Evolutionary conservation across 805 yeast genomes (phyloP).

Genomic region (Sungouiella thailandica): DNA sequence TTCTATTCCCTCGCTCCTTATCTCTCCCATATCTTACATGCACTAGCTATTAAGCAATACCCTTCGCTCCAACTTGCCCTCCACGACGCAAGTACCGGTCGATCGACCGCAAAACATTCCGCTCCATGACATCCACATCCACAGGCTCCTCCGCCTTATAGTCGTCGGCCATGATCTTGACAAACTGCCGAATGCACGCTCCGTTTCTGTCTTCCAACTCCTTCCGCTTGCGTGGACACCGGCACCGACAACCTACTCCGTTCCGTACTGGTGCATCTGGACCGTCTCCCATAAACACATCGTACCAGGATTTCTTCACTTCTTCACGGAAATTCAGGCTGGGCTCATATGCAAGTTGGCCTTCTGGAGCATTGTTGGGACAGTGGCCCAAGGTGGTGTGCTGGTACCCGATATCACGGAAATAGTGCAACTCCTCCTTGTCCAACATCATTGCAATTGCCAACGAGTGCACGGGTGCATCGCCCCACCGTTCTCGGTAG

Average conservation of each 20-base stretch:
- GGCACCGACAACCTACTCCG: slow-evolving; percentile 83
- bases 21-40: not conserved
- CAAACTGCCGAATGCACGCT: slow-evolving; percentile 52
- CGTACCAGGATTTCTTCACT: slow-evolving; percentile 29
- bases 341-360: slow-evolving; percentile 13
- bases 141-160: slow-evolving; percentile 16
- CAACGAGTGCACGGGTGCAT: slow-evolving; percentile 89
- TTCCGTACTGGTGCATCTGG: slow-evolving; percentile 29
- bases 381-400: slow-evolving; percentile 83
- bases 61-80: slow-evolving; percentile 16
- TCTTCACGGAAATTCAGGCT: slow-evolving; percentile 22
- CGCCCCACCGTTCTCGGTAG: slow-evolving; percentile 94
- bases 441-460: slow-evolving; percentile 76
- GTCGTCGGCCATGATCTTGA: slow-evolving; percentile 30
- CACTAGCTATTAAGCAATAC: not conserved
- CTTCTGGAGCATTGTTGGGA: slow-evolving; percentile 50
- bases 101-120: slow-evolving; percentile 16
- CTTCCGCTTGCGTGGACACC: slow-evolving; percentile 50
- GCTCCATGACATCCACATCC: slow-evolving; percentile 23
- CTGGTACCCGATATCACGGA: slow-evolving; percentile 86
- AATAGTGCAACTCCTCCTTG: slow-evolving; percentile 74
- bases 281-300: slow-evolving; percentile 1
- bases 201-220: slow-evolving; percentile 54
- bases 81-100: slow-evolving; percentile 19
- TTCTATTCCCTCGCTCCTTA: not conserved